phyloP scores from a whole-genome alignment of 371 early-diverging fungal genomes.

The Rhizopus delemar region DNA sequence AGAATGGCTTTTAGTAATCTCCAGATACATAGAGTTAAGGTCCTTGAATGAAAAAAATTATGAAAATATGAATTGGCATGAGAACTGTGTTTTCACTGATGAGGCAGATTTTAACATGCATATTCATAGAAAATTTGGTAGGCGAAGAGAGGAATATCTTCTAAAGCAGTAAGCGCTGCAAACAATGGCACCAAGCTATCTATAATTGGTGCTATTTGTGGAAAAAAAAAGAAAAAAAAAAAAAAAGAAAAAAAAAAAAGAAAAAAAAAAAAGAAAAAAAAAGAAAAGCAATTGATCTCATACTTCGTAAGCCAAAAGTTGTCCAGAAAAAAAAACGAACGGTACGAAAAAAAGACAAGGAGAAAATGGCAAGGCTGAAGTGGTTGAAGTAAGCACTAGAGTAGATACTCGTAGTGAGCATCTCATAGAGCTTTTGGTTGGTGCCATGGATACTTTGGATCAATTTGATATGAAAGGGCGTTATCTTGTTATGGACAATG shows the following conservation, averaged over 20 bases:
- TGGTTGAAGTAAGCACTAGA: conserved; percentile 14
- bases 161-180: not conserved
- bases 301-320: too few relatives aligned
- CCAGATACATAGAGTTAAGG: conserved; percentile 1
- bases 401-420: conserved; percentile 18
- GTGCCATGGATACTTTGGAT: conserved; percentile 21
- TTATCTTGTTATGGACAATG: too few relatives aligned
- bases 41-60: conserved; percentile 4
- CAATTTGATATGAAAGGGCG: too few relatives aligned
- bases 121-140: conserved; percentile 4
- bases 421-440: conserved; percentile 11
- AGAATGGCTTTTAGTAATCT: conserved; percentile 1
- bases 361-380: conserved; percentile 5
- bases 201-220: conserved; percentile 17
- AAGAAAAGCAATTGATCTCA: too few relatives aligned
- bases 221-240: not conserved
- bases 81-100: conserved; percentile 13
- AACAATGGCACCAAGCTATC: conserved; percentile 12
- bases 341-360: conserved; percentile 13
- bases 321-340: conserved; percentile 8
- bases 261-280: too few relatives aligned
- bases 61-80: not conserved
- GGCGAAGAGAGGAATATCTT: not conserved
- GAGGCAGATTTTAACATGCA: conserved; percentile 15
- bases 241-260: too few relatives aligned